Evolutionary conservation across 257 asterid genomes (phyloP).

Genomic region (Jaltomata sinuosa): DNA sequence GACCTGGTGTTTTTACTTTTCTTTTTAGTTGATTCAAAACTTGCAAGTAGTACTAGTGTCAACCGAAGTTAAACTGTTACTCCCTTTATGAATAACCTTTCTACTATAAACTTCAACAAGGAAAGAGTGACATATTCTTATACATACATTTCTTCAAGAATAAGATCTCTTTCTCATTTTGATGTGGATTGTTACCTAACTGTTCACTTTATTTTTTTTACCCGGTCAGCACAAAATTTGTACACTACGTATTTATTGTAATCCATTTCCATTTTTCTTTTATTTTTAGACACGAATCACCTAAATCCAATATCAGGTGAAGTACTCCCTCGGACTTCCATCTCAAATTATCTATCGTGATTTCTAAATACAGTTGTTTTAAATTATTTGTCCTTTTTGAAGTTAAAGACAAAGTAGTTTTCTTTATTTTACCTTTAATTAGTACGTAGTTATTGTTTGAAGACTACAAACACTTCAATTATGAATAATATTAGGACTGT

Average conservation of each 20-base stretch:
- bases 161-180: not conserved
- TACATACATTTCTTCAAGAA: not conserved
- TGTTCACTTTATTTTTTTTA: not conserved
- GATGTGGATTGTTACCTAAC: constrained; percentile 1
- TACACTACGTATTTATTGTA: not conserved
- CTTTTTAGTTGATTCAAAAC: not conserved
- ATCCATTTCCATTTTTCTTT: not conserved
- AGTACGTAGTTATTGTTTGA: not conserved
- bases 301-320: not conserved
- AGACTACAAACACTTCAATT: not conserved
- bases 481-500: not conserved
- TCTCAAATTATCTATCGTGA: not conserved
- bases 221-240: not conserved
- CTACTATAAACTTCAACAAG: not conserved
- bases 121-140: not conserved
- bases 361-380: not conserved
- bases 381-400: not conserved
- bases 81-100: not conserved
- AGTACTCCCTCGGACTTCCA: not conserved
- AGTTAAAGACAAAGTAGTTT: not conserved
- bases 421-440: not conserved
- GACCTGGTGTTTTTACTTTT: not conserved
- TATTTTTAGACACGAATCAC: not conserved
- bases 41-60: not conserved
- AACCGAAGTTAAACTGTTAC: not conserved